Evolutionary conservation across 768 basidiomycete species (phyloP).

Genomic region (Mycena maculata): DNA sequence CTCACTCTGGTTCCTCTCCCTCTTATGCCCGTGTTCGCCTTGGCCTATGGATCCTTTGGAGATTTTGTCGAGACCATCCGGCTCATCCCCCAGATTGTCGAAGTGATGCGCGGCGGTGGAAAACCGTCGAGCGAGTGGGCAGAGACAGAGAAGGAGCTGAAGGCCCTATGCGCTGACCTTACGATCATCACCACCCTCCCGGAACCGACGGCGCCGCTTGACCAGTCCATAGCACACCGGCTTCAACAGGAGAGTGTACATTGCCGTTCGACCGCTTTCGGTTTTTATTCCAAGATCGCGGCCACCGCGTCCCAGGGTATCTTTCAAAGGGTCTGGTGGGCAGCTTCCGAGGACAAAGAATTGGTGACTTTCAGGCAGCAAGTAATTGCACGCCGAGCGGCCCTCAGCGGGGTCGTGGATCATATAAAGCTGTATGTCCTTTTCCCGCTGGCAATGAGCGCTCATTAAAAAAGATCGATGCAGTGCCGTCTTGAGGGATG

Average conservation of each 20-base stretch:
- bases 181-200: not conserved
- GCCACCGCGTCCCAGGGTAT: not conserved
- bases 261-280: not conserved
- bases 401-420: not conserved
- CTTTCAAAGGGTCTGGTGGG: not conserved
- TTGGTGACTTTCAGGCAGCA: not conserved
- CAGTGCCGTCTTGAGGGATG: no score
- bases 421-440: not conserved
- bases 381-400: not conserved
- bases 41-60: conserved; percentile 8
- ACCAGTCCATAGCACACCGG: not conserved
- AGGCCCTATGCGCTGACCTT: not conserved
- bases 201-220: not conserved
- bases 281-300: not conserved
- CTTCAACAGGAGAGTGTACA: not conserved
- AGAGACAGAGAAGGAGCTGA: not conserved
- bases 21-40: no score
- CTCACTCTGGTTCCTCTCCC: no score
- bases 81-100: not conserved
- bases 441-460: no score
- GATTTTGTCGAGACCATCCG: not conserved
- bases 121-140: not conserved
- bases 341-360: not conserved
- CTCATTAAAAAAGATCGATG: no score
- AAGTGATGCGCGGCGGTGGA: not conserved